phyloP scores from a whole-genome alignment of 768 basidiomycete species.

The Tephrocybe sp. region DNA sequence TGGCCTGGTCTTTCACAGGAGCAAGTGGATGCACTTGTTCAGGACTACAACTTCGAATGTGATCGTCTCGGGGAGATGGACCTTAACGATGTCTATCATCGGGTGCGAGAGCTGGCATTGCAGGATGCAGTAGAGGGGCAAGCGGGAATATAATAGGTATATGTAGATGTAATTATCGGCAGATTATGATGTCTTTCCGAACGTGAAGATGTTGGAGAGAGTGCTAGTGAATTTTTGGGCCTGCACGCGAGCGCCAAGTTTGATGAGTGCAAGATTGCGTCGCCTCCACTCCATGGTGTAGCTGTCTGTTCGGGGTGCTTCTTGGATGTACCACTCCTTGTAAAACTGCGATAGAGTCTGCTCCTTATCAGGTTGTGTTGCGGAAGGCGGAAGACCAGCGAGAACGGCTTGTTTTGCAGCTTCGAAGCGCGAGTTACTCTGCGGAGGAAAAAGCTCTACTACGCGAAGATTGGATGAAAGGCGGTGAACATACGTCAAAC shows the following conservation, averaged over 20 bases:
- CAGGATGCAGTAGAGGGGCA: slow-evolving; percentile 47
- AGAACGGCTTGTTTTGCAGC: slow-evolving; percentile 62
- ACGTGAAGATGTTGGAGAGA: slow-evolving; percentile 25
- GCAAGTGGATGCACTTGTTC: slow-evolving; percentile 54
- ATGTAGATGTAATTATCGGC: neutral
- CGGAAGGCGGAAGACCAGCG: slow-evolving; percentile 49
- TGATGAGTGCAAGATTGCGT: slow-evolving; percentile 56
- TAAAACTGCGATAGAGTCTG: slow-evolving; percentile 74
- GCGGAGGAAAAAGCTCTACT: slow-evolving; percentile 4
- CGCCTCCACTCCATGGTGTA: slow-evolving; percentile 71
- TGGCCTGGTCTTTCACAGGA: slow-evolving; percentile 76
- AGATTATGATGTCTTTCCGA: slow-evolving; percentile 15
- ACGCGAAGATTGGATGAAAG: neutral
- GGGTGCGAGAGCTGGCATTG: slow-evolving; percentile 62
- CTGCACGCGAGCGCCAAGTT: slow-evolving; percentile 57
- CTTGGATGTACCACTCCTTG: slow-evolving; percentile 71
- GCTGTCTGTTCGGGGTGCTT: slow-evolving; percentile 51
- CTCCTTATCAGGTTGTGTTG: slow-evolving; percentile 58
- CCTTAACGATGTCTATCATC: slow-evolving; percentile 60
- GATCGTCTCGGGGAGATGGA: slow-evolving; percentile 56
- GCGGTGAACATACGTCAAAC: slow-evolving; percentile 62
- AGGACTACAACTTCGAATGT: slow-evolving; percentile 65
- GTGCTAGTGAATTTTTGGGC: slow-evolving; percentile 42
- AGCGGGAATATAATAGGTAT: slow-evolving; percentile 18
- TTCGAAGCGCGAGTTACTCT: slow-evolving; percentile 86